A percentile compares a stretch with the other conserved stretches of the same genome.
phyloP scores from a whole-genome alignment of 495 filamentous ascomycete genomes.

The Amniculicola lignicola region DNA sequence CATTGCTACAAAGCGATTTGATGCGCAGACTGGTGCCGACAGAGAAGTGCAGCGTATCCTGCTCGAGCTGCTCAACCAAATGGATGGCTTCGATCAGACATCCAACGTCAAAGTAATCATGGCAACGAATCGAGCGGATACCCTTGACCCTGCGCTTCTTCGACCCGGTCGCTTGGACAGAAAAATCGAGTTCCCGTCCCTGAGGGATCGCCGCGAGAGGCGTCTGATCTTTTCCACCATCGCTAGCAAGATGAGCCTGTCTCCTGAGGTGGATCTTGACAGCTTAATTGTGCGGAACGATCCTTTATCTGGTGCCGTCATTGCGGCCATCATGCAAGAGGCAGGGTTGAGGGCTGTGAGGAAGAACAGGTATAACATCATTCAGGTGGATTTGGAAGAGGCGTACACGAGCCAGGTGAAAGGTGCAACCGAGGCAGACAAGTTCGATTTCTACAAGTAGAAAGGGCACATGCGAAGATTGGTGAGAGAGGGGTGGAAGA shows the following conservation, averaged over 20 bases:
- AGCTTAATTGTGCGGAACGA: conserved; percentile 94
- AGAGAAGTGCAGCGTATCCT: conserved; percentile 97
- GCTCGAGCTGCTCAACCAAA: conserved; percentile 95
- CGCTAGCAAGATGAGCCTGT: conserved; percentile 91
- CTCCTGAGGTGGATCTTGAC: conserved; percentile 94
- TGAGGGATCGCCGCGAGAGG: conserved; percentile 88
- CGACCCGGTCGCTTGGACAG: conserved; percentile 92
- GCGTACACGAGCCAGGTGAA: conserved; percentile 95
- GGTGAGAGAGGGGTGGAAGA: background rate
- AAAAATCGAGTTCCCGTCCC: conserved; percentile 95
- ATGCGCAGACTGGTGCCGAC: conserved; percentile 95
- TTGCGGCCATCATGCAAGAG: conserved; percentile 99
- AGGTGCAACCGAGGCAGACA: conserved; percentile 73
- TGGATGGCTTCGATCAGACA: conserved; percentile 99
- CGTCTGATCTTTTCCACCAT: conserved; percentile 96
- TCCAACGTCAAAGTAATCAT: conserved; percentile 99
- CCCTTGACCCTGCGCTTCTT: conserved; percentile 88
- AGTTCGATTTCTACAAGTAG: conserved; percentile 66
- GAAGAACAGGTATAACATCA: conserved; percentile 99
- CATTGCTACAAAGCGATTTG: conserved; percentile 98
- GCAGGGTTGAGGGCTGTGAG: conserved; percentile 90
- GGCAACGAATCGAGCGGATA: conserved; percentile 98
- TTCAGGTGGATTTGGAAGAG: conserved; percentile 92
- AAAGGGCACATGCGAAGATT: background rate
- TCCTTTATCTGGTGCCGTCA: conserved; percentile 89